A percentile compares a stretch with the other conserved stretches of the same genome.
These are phyloP conservation scores for Raddia guianensis DNA, from an alignment of 176 grass and related monocot genomes.

Conservation along the genomic window DNA sequence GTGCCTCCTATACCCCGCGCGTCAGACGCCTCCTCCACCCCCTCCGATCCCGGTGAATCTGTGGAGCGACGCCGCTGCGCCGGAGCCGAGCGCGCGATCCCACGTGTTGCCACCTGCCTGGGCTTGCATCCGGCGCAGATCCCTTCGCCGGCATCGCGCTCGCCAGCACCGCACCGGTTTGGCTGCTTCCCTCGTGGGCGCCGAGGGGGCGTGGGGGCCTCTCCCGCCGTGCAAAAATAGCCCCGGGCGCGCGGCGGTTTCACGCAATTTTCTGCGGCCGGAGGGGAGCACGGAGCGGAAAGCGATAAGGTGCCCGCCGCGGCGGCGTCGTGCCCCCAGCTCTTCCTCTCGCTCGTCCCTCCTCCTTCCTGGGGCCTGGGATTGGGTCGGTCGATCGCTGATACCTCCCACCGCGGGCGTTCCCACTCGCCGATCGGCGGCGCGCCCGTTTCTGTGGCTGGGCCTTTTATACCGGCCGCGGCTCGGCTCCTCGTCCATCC, in stretches of 20 bases:
- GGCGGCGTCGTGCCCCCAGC: conserved; percentile 34
- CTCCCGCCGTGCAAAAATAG: conserved; percentile 34
- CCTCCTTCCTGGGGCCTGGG: background rate
- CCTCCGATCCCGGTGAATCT: background rate
- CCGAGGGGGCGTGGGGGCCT: background rate
- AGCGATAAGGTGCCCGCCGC: conserved; percentile 54
- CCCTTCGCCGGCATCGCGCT: conserved; percentile 17
- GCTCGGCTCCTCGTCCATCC: conserved; percentile 51
- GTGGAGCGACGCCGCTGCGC: background rate
- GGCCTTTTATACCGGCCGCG: conserved; percentile 20
- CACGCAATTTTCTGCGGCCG: conserved; percentile 40
- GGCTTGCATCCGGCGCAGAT: conserved; percentile 32
- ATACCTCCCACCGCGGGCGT: conserved; percentile 12
- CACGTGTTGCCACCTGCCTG: conserved; percentile 13
- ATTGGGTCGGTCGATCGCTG: background rate
- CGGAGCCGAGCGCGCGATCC: conserved; percentile 3
- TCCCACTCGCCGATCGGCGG: conserved; percentile 16
- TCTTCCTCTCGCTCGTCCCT: background rate
- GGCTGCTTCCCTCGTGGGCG: background rate
- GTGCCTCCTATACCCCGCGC: background rate
- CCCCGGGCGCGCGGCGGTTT: background rate
- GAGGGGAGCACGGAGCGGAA: conserved; percentile 16
- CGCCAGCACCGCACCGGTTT: conserved; percentile 6
- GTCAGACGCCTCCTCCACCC: background rate
- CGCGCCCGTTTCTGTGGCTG: conserved; percentile 30